Evolutionary conservation across 805 yeast genomes (phyloP).

Genomic region (Wickerhamiella hasegawae): DNA sequence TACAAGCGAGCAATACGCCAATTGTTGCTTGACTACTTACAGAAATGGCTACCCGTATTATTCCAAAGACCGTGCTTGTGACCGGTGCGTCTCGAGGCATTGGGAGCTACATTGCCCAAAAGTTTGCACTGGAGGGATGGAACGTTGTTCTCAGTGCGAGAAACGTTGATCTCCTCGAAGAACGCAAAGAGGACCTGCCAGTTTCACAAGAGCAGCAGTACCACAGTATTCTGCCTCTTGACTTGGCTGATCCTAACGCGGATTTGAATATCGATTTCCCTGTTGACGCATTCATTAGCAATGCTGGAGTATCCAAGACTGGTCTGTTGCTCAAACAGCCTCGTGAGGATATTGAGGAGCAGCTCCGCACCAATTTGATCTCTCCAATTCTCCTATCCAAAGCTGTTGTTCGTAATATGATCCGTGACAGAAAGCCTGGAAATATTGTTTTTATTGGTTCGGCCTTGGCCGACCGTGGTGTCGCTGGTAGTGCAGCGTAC

Average conservation of each 20-base stretch:
- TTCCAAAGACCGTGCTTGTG: conserved; percentile 16
- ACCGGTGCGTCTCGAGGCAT: conserved; percentile 63
- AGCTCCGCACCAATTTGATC: conserved; percentile 40
- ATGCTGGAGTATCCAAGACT: conserved; percentile 44
- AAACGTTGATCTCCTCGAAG: conserved; percentile 24
- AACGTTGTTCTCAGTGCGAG: conserved; percentile 37
- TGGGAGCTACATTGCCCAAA: conserved; percentile 40
- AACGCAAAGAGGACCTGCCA: conserved; percentile 14
- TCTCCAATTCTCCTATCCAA: conserved; percentile 48
- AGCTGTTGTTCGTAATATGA: conserved; percentile 34
- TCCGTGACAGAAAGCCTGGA: conserved; percentile 22
- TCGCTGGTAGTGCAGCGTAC: conserved; percentile 45
- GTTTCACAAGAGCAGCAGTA: conserved; percentile 4
- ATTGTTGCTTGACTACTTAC: too few relatives aligned
- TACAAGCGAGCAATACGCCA: too few relatives aligned
- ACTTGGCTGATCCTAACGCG: conserved; percentile 5
- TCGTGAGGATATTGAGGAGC: conserved; percentile 26
- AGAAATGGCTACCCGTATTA: too few relatives aligned
- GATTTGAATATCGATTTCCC: conserved; percentile 3
- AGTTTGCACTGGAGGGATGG: conserved; percentile 36
- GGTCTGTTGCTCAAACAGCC: conserved; percentile 32
- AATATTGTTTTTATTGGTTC: conserved; percentile 53
- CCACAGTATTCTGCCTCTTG: conserved; percentile 10
- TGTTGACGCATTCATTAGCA: conserved; percentile 35
- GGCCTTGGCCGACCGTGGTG: conserved; percentile 29